Evolutionary conservation across 148 eudicot genomes (phyloP), one percentile per base, ranked within the genome.

Genomic region (Polygonum aviculare): DNA sequence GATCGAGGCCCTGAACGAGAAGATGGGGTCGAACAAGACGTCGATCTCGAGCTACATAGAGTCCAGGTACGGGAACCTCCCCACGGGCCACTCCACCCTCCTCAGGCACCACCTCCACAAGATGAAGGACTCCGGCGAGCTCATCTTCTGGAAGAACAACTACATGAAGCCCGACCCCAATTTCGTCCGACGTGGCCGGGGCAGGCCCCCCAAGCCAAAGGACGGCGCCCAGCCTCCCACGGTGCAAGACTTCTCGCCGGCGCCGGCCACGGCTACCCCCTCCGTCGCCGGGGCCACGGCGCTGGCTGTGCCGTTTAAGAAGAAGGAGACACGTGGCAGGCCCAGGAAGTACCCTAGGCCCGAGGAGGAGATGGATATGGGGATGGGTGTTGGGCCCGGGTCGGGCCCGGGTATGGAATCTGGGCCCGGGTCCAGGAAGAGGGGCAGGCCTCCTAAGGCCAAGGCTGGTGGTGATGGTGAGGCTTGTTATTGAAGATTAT

Each of bases 71-170:
- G 79, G 62, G 38, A 78, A 82, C 69, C 83, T 85, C 21, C 87
- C 87, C 14, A 75, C 87, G 50, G 82, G 85, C 0, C 87, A 85
- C 80, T 71, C 83, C 5, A 80, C 85, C 3, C 83, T 85, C 31
- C 85, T 85, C 11, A 69, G 78, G 63, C 87, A 82, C 78, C 87
- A 85, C 78, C 26, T 85, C 74, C 78, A 69, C 81, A 80, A 73
- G 80, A 85, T 85, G 87, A 82, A 82, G 76, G 87, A 85, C 2
- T 76, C 69, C 1, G 87, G 81, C 0, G 81, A 85, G 26, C 83
- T 85, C 31, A 80, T 85, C 44, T 85, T 85, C 81, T 85, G 78
- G 81, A 85, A 85, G 81, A 85, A 85, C 81, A 85, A 82, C 57
- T 85, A 82, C 78, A 85, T 85, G 87, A 79, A 78, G 31, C 87